Base-by-base conservation (phyloP, 805 yeast genomes). In the Jamesozyma piceae region DNA sequence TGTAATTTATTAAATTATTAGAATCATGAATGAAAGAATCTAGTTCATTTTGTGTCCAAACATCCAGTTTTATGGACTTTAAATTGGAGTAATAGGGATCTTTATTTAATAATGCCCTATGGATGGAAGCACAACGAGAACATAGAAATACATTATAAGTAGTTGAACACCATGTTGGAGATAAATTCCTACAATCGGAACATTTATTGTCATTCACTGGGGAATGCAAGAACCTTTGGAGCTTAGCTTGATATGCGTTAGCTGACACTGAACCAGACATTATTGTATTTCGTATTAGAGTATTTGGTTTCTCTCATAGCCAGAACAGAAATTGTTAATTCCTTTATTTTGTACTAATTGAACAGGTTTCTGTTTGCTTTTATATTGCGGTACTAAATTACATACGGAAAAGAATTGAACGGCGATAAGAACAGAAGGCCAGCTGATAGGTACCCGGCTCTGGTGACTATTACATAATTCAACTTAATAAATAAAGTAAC, bases 91-190 rank as follows among this genome's bases (percentile, higher is more conserved):
- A 61, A 38, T 77, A 77, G 11, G 48, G 53, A 26, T 58, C 62
- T 1, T 69, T 53, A 0, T 87, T 84, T 35, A 84, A 66, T 13
- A 54, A 36, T 43, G 73, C 73, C 46, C 84, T 69, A 62, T 86
- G 95, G 22, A 79, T 68, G 3, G 85, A 75, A 8, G 94, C 92
- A 70, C 95, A 86, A 49, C 92, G 67, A 14, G 92, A 90, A 66
- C 95, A 86, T 14, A 86, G 65, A 48, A 86, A 78, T 10, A 85
- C 66, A 19, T 94, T 92, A 37, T 82, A 50, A 35, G 58, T 57
- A 1, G 54, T 41, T 0, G 64, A 57, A 43, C 59, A 55, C 62
- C 67, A 57, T 6, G 51, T 83, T 11, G 95, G 92, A 58, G 73
- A 77, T 3, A 72, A 55, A 3, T 76, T 65, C 4, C 75, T 74